phyloP scores from a whole-genome alignment of 2,329 filamentous ascomycete genomes.

The Karstenula rhodostoma region DNA sequence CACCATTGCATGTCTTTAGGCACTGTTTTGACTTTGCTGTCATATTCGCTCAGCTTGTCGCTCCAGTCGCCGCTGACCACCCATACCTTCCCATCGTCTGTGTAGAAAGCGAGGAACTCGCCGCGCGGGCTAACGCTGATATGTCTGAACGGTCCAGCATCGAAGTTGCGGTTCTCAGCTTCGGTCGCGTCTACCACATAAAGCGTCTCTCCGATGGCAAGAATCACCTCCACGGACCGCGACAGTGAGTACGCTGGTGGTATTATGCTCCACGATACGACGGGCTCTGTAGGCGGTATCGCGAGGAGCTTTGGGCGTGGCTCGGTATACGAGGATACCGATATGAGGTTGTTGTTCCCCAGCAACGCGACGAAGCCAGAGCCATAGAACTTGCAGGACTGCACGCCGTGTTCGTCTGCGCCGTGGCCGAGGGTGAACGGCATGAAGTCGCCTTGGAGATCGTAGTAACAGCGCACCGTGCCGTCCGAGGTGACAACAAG shows the following conservation, averaged over 20 bases:
- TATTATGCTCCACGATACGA: constrained; percentile 89
- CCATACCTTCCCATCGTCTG: constrained; percentile 81
- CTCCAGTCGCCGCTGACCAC: constrained; percentile 97
- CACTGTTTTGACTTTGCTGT: constrained; percentile 83
- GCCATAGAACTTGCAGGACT: constrained; percentile 90
- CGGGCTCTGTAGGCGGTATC: constrained; percentile 75
- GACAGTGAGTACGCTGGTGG: constrained; percentile 89
- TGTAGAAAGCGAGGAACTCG: constrained; percentile 86
- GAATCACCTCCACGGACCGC: constrained; percentile 87
- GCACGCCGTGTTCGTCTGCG: constrained; percentile 85
- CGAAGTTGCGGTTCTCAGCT: constrained; percentile 87
- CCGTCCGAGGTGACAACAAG: constrained; percentile 89
- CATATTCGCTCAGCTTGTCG: constrained; percentile 88
- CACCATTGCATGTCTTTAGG: constrained; percentile 95
- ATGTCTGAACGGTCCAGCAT: constrained; percentile 91
- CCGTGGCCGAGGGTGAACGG: constrained; percentile 91
- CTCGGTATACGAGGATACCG: constrained; percentile 89
- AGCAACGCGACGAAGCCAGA: constrained; percentile 92
- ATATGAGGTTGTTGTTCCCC: constrained; percentile 84
- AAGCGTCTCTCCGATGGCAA: constrained; percentile 85
- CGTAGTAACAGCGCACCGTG: constrained; percentile 87
- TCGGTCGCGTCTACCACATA: constrained; percentile 88
- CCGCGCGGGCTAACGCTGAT: constrained; percentile 92
- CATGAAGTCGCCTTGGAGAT: constrained; percentile 92
- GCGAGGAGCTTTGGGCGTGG: constrained; percentile 86